Base-by-base conservation (phyloP, 192 early-diverging fungal genomes). In the Backusella sp. region DNA sequence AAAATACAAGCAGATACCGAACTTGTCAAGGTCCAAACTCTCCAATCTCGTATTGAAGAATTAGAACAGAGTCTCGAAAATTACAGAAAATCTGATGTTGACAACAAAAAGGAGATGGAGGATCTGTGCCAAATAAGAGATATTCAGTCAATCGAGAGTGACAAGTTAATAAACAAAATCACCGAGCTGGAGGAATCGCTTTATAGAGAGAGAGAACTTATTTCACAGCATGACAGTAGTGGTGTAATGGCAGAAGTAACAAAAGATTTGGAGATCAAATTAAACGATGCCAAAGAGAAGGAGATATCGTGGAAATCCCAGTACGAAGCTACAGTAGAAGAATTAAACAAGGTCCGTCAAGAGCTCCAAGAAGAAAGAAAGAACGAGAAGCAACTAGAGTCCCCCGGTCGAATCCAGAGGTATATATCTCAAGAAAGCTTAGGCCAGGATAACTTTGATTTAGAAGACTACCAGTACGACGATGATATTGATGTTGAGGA, bases 181-280 rank as follows among this genome's bases (percentile, higher is more conserved):
- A 32, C 11, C 8, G 72, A 73, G 26, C 32, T 79, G 8, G 65
- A 74, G 15, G 46, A 59, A 4, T 53, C 17, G 0, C 68, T 73
- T 28, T 32, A 30, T 26, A 36, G 42, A 39, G 72, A 73, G n/a
- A 30, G 42, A 1, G 59, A 72, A 9, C 41, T 66, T 30, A 36
- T 66, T 19, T 42, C 37, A 35, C 56, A 36, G 26, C 35, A 78
- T 17, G 73, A 74, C 32, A 68, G 9, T 14, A 52, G 23, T 32
- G 52, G 72, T 30, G 41, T 77, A 15, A 72, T 28, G 4, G 36
- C 71, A 26, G 62, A 32, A 34, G 30, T 79, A 11, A 77, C 73
- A 44, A 28, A 36, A 8, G 71, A 77, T 15, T 42, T 73, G 0
- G 71, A 77, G 37, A 67, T 49, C 15, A 77, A 42, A 37, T 21